Evolutionary conservation across 192 early-diverging fungal genomes (phyloP), one percentile per base, ranked within the genome.

Genomic region (Gorgonomyces haynaldii): DNA sequence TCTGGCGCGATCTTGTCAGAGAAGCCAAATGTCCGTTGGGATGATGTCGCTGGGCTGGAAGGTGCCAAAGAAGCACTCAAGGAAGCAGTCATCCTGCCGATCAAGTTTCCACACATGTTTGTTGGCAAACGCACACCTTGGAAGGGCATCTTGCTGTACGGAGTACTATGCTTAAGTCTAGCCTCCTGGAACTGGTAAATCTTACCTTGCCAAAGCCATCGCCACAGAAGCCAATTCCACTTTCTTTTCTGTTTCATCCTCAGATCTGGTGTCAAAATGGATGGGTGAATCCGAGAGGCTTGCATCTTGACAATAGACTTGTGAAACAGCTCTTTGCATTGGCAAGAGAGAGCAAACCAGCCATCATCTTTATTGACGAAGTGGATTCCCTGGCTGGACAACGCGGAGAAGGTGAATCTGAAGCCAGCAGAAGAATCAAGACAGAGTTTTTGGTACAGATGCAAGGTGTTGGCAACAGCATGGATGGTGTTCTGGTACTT

Each of bases 281-380:
- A 96, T 98, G 85, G 93, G 95, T 37, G 93, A 98, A 64, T 83
- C 81, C 72, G 95, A 98, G 63, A 67, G 86, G 81, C 73, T 48
- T 38, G 42, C 35, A 16, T 1, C 23, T 37, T 57, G 24, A 34
- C 32, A 8, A 7, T 40, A 80, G 86, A 60, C 73, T 95, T 29
- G 88, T 98, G 10, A 92, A 94, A 66, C 79, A 94, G 45, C 66
- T 98, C 38, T 98, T 98, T 70, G 69, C 72, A 25, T 86, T 95
- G 77, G 94, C 91, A 29, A 70, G 93, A 29, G 86, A 95, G 50
- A 81, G 74, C 61, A 86, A 82, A 52, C 95, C 93, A 17, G 82
- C 95, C 6, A 96, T 96, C 61, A 94, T 98, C 32, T 98, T 98
- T 54, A 92, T 98, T 58, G 95, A 98, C 72, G 93, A 96, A 59